Base-by-base conservation (phyloP, 192 early-diverging fungal genomes). In the Coemansia sp. region DNA sequence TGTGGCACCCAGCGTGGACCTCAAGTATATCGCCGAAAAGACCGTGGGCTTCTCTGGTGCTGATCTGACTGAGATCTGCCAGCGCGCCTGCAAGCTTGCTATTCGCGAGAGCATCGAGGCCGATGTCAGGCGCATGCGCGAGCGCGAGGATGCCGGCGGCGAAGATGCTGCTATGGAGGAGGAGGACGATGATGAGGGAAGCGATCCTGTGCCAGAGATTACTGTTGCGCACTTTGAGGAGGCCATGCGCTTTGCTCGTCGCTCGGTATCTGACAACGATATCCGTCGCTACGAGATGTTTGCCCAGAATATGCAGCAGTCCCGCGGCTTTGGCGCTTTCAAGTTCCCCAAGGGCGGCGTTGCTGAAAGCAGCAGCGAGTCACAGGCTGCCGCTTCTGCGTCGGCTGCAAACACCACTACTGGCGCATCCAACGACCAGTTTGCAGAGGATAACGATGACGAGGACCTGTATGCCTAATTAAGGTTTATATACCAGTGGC, bases 221-320 rank as follows among this genome's bases (percentile, higher is more conserved):
- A 97, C 97, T 33, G 77, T 85, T 33, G 90, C 86, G n/a, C 96
- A 99, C 84, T 99, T 99, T 84, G 97, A 99, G 73, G 96, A 97
- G 84, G 97, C 97, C 55, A 99, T 99, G 97, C 88, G 87, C 85
- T 97, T 85, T 84, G 97, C 97, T 29, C 91, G 97, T 59, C 90
- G 97, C 61, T 94, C 92, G 12, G 97, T 99, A 8, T 91, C 88
- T 60, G 95, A 97, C 74, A 93, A 90, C 68, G 97, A 99, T 68
- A 96, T 98, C 66, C 95, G 95, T 75, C 94, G 91, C 83, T 99
- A 99, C 83, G 96, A 99, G 86, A 96, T 97, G 93, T 99, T 99
- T 89, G 91, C 97, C 17, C 95, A 96, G 74, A 99, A 96, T 81
- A 83, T 99, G 76, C 96, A 97, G 81, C 94, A 95, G 82, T 85